A percentile compares a stretch with the other conserved stretches of the same genome.
phyloP scores from a whole-genome alignment of 1,284 basidiomycete genomes.

The Testicularia cyperi region DNA sequence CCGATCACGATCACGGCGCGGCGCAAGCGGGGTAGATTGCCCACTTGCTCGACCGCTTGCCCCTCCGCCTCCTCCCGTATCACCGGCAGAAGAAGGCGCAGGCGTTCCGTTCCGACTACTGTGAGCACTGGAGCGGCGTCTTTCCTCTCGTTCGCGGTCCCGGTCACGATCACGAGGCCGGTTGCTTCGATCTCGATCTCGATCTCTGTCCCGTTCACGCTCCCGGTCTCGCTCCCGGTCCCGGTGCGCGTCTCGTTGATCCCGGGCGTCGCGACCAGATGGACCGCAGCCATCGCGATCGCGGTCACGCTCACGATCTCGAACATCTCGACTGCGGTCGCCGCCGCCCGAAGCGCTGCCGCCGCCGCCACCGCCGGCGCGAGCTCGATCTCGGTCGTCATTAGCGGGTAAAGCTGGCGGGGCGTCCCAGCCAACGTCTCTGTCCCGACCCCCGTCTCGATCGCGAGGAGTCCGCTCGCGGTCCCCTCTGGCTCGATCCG shows the following conservation, averaged over 20 bases:
- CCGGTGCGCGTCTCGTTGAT: conserved; percentile 3
- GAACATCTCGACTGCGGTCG: too few relatives aligned
- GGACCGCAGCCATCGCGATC: too few relatives aligned
- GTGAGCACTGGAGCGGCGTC: conserved; percentile 9
- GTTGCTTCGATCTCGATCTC: conserved; percentile 2
- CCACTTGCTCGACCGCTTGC: conserved; percentile 6
- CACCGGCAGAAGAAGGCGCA: conserved; percentile 6
- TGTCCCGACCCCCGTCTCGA: conserved; percentile 5
- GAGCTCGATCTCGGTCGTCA: conserved; percentile 9
- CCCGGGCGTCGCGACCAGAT: too few relatives aligned
- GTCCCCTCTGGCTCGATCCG: too few relatives aligned
- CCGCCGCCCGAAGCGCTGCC: too few relatives aligned
- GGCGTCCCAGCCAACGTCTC: conserved; percentile 3
- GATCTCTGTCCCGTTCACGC: background rate
- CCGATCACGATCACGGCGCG: conserved; percentile 10
- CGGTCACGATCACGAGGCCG: too few relatives aligned
- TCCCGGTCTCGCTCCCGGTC: conserved; percentile 6
- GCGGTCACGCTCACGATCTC: too few relatives aligned
- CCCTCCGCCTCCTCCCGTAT: too few relatives aligned
- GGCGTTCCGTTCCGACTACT: conserved; percentile 21
- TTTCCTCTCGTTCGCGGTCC: conserved; percentile 5
- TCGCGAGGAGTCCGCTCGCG: background rate
- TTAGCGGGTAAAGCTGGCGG: background rate
- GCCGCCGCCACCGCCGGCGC: too few relatives aligned
- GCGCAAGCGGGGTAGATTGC: conserved; percentile 9